Base-by-base conservation (phyloP, 1,284 basidiomycete genomes). In the Cryptococcus sp. region DNA sequence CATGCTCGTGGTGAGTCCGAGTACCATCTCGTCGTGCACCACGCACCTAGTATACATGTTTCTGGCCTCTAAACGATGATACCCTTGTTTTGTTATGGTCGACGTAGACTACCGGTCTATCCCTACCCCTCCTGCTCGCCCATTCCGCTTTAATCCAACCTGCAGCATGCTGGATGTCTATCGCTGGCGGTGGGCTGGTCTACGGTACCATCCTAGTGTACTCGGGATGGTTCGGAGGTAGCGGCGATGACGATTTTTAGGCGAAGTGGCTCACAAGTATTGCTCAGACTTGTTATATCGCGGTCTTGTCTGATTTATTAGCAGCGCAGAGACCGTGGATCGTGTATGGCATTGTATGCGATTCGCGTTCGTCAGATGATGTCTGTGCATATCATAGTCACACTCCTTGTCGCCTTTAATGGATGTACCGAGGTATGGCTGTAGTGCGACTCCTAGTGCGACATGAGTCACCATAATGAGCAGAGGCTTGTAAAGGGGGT, bases 191-290 rank as follows among this genome's bases (percentile, higher is more conserved):
- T 77, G 89, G 87, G 39, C 82, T 98, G 61, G 93, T 99, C 2
- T 99, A 99, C 74, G 91, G 89, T 5, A 99, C 96, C 11, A 96
- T 95, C 66, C 66, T 93, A 62, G 86, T 89, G 15, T 95, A 94
- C 74, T 84, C 87, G 46, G 89, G 91, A 43, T 87, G 87, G 57
- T 94, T 96, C 63, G 77, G 76, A 7, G 64, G 69, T 22, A 63
- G 66, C 25, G 62, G 58, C 15, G 73, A 74, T 26, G 76, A 78
- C 55, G 76, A 78, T 47, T 76, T 73, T 55, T 75, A 57, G 46
- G 19, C 13, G 20, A 13, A 43, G 40, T 10, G 26, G 10, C 10
- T 29, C 26, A 29, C 26, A 29, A 29, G 26, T 29, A 29, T 29
- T 10, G 10, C 26, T 10, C 4, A 29, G 26, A 29, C 26, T 4